These are phyloP conservation scores for Rhypophila decipiens DNA, from an alignment of 495 filamentous ascomycete species.

Conservation along the genomic window DNA sequence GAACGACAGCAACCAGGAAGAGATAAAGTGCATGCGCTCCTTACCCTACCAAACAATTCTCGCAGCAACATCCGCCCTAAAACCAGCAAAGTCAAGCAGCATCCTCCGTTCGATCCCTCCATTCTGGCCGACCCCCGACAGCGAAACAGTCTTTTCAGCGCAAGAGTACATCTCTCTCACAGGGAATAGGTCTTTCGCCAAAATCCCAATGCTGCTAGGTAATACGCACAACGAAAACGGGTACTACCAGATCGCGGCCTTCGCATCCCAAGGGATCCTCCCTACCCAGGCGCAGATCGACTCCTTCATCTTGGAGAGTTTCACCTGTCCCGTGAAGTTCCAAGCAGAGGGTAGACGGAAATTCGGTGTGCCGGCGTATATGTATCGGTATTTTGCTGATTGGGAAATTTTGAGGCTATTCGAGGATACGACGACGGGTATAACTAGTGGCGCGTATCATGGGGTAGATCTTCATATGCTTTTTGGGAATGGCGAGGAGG, in stretches of 20 bases:
- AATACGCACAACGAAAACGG: constrained; percentile 9
- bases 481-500: constrained; percentile 33
- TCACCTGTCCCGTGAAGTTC: constrained; percentile 13
- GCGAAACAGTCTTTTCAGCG: constrained; percentile 29
- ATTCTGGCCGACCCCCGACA: constrained; percentile 11
- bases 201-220: constrained; percentile 5
- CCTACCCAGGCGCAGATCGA: constrained; percentile 5
- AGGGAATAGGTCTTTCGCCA: constrained; percentile 1
- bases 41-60: constrained; percentile 25
- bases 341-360: constrained; percentile 7
- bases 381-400: constrained; percentile 31
- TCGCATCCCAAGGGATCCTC: background rate
- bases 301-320: constrained; percentile 13
- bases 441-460: constrained; percentile 42
- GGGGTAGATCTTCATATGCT: constrained; percentile 44
- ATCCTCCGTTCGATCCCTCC: constrained; percentile 22
- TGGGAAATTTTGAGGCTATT: constrained; percentile 38
- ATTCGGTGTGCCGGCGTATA: constrained; percentile 20
- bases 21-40: constrained; percentile 39
- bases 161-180: constrained; percentile 24
- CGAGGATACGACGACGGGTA: no score
- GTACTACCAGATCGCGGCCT: constrained; percentile 10
- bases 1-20: no score
- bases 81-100: constrained; percentile 24
- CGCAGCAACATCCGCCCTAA: constrained; percentile 16